Evolutionary conservation across 768 basidiomycete genomes (phyloP).

Genomic region (Mrakia frigida): DNA sequence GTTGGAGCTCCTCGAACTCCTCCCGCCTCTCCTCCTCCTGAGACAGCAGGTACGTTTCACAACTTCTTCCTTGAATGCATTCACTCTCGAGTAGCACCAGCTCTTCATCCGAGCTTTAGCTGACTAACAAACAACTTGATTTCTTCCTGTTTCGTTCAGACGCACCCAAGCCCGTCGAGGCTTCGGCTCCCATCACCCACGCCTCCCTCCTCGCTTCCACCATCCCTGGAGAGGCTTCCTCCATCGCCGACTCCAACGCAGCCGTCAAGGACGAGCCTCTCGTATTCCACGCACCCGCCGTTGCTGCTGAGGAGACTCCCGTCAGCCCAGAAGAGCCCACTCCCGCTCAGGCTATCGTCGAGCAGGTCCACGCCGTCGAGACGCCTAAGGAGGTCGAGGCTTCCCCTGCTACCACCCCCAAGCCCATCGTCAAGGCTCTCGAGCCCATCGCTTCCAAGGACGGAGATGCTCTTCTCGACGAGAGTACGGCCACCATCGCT

Average conservation of each 20-base stretch:
- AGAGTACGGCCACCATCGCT: neutral
- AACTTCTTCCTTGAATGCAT: neutral
- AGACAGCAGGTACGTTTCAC: neutral
- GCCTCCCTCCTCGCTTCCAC: neutral
- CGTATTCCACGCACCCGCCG: neutral
- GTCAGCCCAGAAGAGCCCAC: neutral
- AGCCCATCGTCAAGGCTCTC: neutral
- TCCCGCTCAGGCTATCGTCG: conserved; percentile 11
- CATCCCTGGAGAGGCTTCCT: conserved; percentile 4
- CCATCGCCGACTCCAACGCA: conserved; percentile 10
- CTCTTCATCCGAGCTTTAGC: neutral
- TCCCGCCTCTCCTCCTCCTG: neutral
- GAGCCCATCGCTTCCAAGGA: neutral
- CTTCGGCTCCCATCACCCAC: neutral
- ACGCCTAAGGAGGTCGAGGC: neutral
- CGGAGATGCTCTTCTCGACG: neutral
- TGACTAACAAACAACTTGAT: neutral
- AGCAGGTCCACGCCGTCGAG: neutral
- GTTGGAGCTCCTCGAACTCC: conserved; percentile 4
- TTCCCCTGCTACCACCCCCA: neutral
- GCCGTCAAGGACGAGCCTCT: conserved; percentile 25
- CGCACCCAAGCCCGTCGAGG: neutral
- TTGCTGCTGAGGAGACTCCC: neutral
- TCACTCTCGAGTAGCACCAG: neutral
- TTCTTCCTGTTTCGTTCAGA: neutral